A percentile compares a stretch with the other conserved stretches of the same genome.
Evolutionary conservation across 1,284 basidiomycete species (phyloP).

Genomic region (Cutaneotrichosporon mucoides): DNA sequence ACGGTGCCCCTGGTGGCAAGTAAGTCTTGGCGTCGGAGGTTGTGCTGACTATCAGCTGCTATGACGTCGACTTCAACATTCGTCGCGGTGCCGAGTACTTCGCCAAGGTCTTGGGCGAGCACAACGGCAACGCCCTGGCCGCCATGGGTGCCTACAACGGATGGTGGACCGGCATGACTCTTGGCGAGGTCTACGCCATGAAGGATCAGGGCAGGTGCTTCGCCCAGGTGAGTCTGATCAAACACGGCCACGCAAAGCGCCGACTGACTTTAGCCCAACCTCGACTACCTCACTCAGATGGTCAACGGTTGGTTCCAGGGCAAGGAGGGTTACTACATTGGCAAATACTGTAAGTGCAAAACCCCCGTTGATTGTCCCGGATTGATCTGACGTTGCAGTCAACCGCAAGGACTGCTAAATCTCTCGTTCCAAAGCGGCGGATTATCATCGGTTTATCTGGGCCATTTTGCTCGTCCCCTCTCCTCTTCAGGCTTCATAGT

Average conservation of each 20-base stretch:
- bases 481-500: too few species aligned
- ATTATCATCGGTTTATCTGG: too few species aligned
- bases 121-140: constrained; percentile 59
- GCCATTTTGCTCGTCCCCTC: too few species aligned
- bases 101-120: constrained; percentile 30
- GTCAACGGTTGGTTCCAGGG: constrained; percentile 74
- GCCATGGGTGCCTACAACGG: constrained; percentile 74
- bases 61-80: constrained; percentile 58
- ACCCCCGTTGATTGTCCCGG: too few species aligned
- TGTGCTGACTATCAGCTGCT: constrained; percentile 18
- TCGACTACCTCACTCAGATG: constrained; percentile 65
- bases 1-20: constrained; percentile 56
- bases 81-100: constrained; percentile 31
- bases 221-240: constrained; percentile 53
- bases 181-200: constrained; percentile 43
- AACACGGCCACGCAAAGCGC: too few species aligned
- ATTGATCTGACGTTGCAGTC: too few species aligned
- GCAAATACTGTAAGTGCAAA: constrained; percentile 55
- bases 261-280: constrained; percentile 43
- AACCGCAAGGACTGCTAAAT: too few species aligned
- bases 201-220: constrained; percentile 50
- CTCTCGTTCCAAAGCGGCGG: too few species aligned
- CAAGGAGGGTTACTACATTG: constrained; percentile 59
- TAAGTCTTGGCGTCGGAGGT: too few species aligned
- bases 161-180: constrained; percentile 63